Base-by-base conservation (phyloP, 305 asterid species). In the Ajuga reptans region DNA sequence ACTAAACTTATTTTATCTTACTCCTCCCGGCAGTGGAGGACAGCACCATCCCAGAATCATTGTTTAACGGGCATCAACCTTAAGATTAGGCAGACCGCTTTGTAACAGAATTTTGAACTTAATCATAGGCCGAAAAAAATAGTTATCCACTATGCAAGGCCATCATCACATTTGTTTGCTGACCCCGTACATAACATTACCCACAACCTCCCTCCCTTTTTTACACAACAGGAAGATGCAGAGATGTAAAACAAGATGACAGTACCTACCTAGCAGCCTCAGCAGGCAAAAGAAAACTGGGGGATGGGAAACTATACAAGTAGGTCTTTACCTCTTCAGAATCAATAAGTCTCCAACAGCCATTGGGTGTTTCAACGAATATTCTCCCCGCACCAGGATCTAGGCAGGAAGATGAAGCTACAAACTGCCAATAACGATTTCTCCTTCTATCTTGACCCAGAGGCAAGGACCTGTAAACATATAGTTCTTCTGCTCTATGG, bases 311-410 rank as follows among this genome's bases (percentile, higher is more conserved):
- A 49, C 14, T 16, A 4, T 21, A 29, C 14, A 34, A 67, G 18
- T 43, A 70, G 29, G 71, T 11, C 31, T 39, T 15, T 78, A 91
- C 97, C 99, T 89, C 89, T 80, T 84, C 89, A 15, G 97, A 77
- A 78, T 91, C 97, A 69, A 94, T 80, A 56, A 94, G 91, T 68
- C 84, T 83, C 99, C 98, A 94, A 73, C 17, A 11, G 56, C 99
- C 99, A 71, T 69, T 79, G 27, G 85, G 79, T n/a, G 91, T 80
- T 81, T 94, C 97, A 67, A 94, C 85, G 74, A 91, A 89, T 62
- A 94, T 89, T 79, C 95, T 84, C 75, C 97, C 96, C n/a, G 96
- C 87, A 80, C 99, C 97, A 75, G 97, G 91, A 86, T 93, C 99
- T 27, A 79, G 78, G 57, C 89, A 76, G 63, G 97, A 89, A 49